Percentiles rank a stretch among this genome's conserved stretches.
Evolutionary conservation across 2,329 filamentous ascomycete genomes (phyloP).

Genomic region (Aspergillus persii): DNA sequence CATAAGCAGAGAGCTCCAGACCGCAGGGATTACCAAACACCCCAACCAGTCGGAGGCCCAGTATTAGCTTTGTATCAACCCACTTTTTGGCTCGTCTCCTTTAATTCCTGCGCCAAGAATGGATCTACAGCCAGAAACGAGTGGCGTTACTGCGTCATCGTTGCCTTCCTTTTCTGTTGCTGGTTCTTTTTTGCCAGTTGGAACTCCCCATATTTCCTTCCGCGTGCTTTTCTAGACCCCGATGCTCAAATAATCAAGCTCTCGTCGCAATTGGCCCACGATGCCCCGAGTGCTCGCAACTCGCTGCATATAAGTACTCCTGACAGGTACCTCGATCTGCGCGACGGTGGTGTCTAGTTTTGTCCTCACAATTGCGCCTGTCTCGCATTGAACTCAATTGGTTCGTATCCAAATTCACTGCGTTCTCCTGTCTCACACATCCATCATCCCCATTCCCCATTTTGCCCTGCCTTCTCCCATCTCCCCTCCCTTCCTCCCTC

Average conservation of each 20-base stretch:
- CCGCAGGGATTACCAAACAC: neutral
- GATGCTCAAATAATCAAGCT: neutral
- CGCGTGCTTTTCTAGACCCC: neutral
- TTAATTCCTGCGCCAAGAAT: constrained; percentile 7
- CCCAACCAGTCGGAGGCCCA: neutral
- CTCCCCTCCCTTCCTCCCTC: neutral
- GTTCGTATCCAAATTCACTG: neutral
- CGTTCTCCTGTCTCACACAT: neutral
- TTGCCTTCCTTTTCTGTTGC: neutral
- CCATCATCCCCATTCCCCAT: neutral
- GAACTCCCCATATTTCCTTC: neutral
- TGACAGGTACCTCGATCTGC: neutral
- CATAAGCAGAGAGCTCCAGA: neutral
- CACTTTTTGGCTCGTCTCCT: neutral
- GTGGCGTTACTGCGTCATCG: neutral
- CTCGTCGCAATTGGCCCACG: neutral
- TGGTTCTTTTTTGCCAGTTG: neutral
- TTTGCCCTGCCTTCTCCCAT: neutral
- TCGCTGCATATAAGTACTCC: neutral
- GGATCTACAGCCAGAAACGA: constrained; percentile 9
- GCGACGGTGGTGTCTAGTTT: neutral
- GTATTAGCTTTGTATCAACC: neutral
- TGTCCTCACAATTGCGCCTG: neutral
- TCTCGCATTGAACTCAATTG: neutral
- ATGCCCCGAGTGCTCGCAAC: neutral